Base-by-base conservation (phyloP, 2,329 filamentous ascomycete species). In the Colletotrichum sp. region DNA sequence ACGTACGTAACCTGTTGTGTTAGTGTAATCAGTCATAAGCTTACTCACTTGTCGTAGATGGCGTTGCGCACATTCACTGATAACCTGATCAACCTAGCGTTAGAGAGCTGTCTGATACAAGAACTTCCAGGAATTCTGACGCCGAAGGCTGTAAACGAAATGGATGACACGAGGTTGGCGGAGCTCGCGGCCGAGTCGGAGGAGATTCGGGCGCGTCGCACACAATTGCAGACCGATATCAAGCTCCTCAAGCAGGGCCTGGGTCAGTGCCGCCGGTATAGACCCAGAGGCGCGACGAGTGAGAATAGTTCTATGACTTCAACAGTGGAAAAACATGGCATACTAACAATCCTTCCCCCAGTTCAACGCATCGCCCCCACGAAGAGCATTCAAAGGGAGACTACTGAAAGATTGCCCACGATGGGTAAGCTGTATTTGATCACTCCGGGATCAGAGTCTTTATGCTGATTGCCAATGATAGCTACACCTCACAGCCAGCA, bases 51-150 rank as follows among this genome's bases (percentile, higher is more conserved):
- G 32, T 11, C 48, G 7, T 8, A 88, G 86, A 85, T 86, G 79
- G 85, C 86, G 2, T 81, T 86, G 5, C 78, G 85, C 15, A 87
- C 85, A 0, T 89, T 90, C 64, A 82, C 86, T 5, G 86, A 90
- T 6, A 89, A 89, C 25, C 81, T 90, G 12, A 82, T 86, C 22
- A 88, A 84, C n/a, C 81, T 90, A 1, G 88, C 84, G 0, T 82
- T 89, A 1, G 89, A 90, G 77, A 87, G 86, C 36, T 89, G 87
- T 60, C 84, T 91, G 1, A 79, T 90, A 0, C 79, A 72, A 1
- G 83, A 86, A 3, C 73, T 90, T 0, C 82, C 84, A 1, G 69
- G 75, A 0, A 87, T 90, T 4, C 81, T 90, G 36, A 87, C 84
- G 0, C 81, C 85, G 2, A 81, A 80, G 1, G 79, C 78, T 1